Evolutionary conservation across 75 land plant species (phyloP).

Genomic region (Cupressus sempervirens): DNA sequence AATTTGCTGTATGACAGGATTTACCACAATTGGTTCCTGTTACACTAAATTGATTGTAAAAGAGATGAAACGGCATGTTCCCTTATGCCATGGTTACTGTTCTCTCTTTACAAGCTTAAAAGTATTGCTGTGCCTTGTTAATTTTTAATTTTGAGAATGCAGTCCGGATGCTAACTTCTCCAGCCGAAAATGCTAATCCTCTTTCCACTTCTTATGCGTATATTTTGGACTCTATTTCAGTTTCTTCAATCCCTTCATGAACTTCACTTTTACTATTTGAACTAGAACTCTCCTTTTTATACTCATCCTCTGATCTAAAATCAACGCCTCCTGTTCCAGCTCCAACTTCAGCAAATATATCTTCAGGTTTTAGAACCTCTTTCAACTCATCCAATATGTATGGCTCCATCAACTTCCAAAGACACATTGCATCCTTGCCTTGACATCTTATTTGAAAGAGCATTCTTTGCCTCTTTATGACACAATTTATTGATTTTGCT

Average conservation of each 20-base stretch:
- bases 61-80: neutral
- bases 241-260: neutral
- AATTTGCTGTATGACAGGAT: neutral
- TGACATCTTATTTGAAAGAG: constrained; percentile 59
- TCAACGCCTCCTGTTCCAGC: neutral
- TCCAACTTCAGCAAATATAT: neutral
- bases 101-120: neutral
- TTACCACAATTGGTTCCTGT: neutral
- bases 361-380: constrained; percentile 38
- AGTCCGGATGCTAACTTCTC: neutral
- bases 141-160: neutral
- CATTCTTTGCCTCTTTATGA: constrained; percentile 41
- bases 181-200: neutral
- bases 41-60: neutral
- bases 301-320: neutral
- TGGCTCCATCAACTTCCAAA: constrained; percentile 79
- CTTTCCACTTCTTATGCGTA: neutral
- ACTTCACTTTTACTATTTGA: neutral
- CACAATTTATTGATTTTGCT: constrained; percentile 56
- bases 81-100: neutral
- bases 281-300: neutral
- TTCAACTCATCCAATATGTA: constrained; percentile 53
- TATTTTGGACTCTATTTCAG: neutral
- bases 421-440: constrained; percentile 52
- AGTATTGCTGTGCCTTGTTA: neutral